Percentiles rank a stretch among this genome's conserved stretches.
These are phyloP conservation scores for Neofusicoccum cordaticola DNA, from an alignment of 2,329 filamentous ascomycete genomes.

Conservation along the genomic window DNA sequence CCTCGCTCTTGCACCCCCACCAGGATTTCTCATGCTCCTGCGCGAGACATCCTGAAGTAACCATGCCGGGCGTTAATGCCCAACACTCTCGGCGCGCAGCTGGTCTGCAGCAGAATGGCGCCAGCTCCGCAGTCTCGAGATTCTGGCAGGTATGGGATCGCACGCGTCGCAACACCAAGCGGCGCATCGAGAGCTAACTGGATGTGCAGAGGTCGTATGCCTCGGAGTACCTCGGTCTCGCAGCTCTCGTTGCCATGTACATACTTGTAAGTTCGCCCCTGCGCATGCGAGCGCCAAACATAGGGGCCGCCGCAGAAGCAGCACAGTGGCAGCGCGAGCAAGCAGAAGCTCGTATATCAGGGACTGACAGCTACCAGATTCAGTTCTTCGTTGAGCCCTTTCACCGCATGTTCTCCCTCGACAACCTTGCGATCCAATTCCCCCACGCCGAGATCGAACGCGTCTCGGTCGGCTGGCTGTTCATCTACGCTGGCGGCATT, in stretches of 20 bases:
- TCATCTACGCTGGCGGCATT: constrained; percentile 72
- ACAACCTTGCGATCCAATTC: constrained; percentile 79
- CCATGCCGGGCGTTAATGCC: constrained; percentile 3
- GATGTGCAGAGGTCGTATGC: constrained; percentile 70
- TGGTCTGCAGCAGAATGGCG: constrained; percentile 8
- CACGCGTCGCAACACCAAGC: background rate
- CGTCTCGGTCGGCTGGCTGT: constrained; percentile 74
- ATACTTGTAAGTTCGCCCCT: constrained; percentile 51
- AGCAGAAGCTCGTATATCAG: background rate
- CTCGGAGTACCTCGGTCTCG: constrained; percentile 80
- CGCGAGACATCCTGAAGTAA: background rate
- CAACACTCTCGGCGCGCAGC: constrained; percentile 11
- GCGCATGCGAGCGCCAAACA: background rate
- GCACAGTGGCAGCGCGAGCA: constrained; percentile 20
- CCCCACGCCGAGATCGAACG: constrained; percentile 82
- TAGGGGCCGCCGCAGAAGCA: background rate
- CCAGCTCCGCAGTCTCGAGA: constrained; percentile 8
- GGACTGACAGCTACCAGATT: constrained; percentile 46
- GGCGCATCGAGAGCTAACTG: constrained; percentile 18
- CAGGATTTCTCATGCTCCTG: background rate
- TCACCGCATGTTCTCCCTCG: constrained; percentile 89
- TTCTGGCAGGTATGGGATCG: constrained; percentile 17
- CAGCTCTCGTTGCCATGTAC: constrained; percentile 66
- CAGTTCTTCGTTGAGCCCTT: constrained; percentile 76
- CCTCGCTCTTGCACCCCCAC: background rate